Conservation (phyloP, 2,329 filamentous ascomycete genomes). For the Zymoseptoria tritici region DNA sequence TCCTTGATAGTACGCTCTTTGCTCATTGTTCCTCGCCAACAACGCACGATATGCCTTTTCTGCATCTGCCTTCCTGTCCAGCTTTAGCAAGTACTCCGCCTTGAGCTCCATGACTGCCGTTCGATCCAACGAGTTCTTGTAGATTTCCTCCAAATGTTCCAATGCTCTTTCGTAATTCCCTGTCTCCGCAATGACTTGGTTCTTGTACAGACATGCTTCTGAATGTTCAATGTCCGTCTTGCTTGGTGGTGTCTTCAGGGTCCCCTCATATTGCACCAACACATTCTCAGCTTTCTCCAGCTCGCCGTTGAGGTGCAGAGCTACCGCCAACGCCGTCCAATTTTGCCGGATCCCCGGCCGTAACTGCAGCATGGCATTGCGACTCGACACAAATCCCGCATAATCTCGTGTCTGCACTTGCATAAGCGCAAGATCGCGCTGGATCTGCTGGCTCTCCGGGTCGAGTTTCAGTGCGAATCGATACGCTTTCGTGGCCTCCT, state of each 20-base stretch:
- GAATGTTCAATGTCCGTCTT: slow-evolving; percentile 84
- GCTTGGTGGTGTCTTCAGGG: slow-evolving; percentile 70
- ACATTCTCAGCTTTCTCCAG: slow-evolving; percentile 82
- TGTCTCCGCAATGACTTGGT: slow-evolving; percentile 82
- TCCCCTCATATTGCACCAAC: slow-evolving; percentile 86
- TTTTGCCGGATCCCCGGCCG: slow-evolving; percentile 77
- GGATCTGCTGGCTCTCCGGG: slow-evolving; percentile 89
- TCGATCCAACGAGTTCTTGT: slow-evolving; percentile 73
- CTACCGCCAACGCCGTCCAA: slow-evolving; percentile 95
- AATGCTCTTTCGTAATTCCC: slow-evolving; percentile 77
- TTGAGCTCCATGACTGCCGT: slow-evolving; percentile 77
- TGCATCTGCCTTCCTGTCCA: slow-evolving; percentile 73
- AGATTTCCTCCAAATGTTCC: slow-evolving; percentile 72
- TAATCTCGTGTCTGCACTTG: slow-evolving; percentile 97
- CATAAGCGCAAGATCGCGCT: slow-evolving; percentile 83
- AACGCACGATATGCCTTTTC: slow-evolving; percentile 72
- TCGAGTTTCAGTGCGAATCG: slow-evolving; percentile 90
- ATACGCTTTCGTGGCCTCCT: slow-evolving; percentile 98
- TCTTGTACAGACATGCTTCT: slow-evolving; percentile 92
- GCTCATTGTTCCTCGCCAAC: slow-evolving; percentile 80
- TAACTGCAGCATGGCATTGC: slow-evolving; percentile 78
- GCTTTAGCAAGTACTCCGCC: slow-evolving; percentile 72
- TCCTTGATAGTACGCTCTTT: slow-evolving; percentile 75
- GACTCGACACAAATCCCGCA: slow-evolving; percentile 83
- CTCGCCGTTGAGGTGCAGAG: slow-evolving; percentile 84